Evolutionary conservation across 768 basidiomycete species (phyloP), one percentile per base, ranked within the genome.

Genomic region (Tulasnella sp.): DNA sequence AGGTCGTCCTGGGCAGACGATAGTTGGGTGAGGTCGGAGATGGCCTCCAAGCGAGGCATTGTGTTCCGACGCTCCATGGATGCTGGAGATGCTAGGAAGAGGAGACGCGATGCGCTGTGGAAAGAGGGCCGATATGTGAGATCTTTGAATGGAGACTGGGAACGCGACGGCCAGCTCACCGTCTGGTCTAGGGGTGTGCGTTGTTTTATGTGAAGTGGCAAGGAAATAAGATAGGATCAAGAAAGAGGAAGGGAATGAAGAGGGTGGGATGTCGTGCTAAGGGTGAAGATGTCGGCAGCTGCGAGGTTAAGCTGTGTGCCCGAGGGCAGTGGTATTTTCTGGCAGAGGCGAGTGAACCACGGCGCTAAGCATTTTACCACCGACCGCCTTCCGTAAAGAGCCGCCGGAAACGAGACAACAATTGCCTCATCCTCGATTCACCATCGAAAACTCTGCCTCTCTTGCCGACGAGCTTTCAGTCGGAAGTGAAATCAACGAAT

Each of bases 1-100:
- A 92, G 88, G 84, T 96, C 95, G 87, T 96, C 95, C 18, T 92
- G 91, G 81, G 93, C 85, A 46, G 91, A 86, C 2, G 91, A 87
- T 78, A 95, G 88, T 68, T 86, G 85, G 34, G 92, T 86, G 84
- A 96, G 90, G 90, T 95, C 92, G 21, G 87, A 88, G 80, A 90
- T 39, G 10, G 77, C 31, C n/a, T 78, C 77, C 36, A 78, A 48
- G 14, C 75, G 39, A 74, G 73, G 46, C 34, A 46, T 74, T 14
- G 75, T 76, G 38, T 76, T 76, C 27, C 75, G 75, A 46, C 75
- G 75, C 46, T 76, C 75, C 75, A 76, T 76, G 48, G 10, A 24
- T 52, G 48, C 24, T 21, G 48, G 48, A 3, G 48, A 52, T 24
- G 48, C 21, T 52, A 52, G 48, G 21, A 52, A 24, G 21, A 52